Evolutionary conservation across 1,284 basidiomycete genomes (phyloP), one percentile per base, ranked within the genome.

Genomic region (Kalmanozyma brasiliensis): DNA sequence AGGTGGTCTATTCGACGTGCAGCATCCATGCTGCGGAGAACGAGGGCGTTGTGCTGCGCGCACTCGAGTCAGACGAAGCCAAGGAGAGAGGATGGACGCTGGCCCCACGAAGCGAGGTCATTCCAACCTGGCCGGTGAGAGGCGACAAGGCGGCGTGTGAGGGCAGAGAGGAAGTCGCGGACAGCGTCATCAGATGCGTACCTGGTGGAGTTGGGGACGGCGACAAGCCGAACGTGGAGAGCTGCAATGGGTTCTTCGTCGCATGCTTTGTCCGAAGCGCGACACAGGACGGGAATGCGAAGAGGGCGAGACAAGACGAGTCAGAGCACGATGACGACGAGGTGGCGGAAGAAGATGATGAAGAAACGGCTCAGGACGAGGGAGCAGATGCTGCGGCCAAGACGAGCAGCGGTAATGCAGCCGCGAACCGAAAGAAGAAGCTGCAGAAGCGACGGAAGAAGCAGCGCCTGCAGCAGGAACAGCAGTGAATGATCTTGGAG

Each of bases 1-100:
- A 88, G 69, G 91, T 98, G 59, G 93, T 94, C 16, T 98, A 98
- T 83, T 98, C 94, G 19, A 98, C 95, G 11, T 98, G 95, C 83
- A 95, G 93, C 60, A 86, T 97, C 42, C 90, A 98, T 82, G 87
- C 90, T 8, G 87, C 87, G 45, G 96, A 99, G 81, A 95, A 99
- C 83, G 96, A 99, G 74, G 85, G 86, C 17, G 91, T 93, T 30
- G 89, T 92, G 2, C 84, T 87, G 87, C 32, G 43, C 0, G 79
- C 73, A 1, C 47, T 82, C 6, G 41, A 44, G 0, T 60, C 73
- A 3, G 33, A 33, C 10, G 73, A 77, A 44, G 80, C 78, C 4
- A 20, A 36, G 11, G 16, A 42, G 10, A 29, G 38, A 5, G 61
- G 66, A 0, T 82, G 80, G 80, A 37, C 3, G 2, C 36, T 82